phyloP scores from a whole-genome alignment of 1,139 yeast species.

The Groenewaldozyma sp. region DNA sequence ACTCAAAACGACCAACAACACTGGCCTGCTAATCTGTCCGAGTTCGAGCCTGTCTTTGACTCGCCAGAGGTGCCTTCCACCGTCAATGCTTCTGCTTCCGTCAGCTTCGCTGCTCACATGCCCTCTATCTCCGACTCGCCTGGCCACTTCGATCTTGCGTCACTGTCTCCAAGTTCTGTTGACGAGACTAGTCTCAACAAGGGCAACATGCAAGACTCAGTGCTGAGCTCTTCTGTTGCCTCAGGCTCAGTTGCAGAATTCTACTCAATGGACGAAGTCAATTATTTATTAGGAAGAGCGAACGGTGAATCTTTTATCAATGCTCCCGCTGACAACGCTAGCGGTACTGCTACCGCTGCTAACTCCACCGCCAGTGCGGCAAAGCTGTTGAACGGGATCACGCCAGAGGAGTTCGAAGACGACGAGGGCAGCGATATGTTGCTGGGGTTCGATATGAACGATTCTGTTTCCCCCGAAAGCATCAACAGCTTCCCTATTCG shows the following conservation, averaged over 20 bases:
- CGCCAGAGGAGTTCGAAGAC: no score
- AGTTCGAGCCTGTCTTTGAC: constrained; percentile 5
- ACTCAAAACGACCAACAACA: no score
- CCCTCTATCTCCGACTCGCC: neutral
- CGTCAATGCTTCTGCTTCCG: no score
- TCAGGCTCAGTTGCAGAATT: no score
- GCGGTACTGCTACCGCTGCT: neutral
- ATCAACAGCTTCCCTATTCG: no score
- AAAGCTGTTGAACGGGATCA: no score
- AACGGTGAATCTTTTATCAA: neutral
- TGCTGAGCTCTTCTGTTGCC: no score
- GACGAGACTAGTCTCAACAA: neutral
- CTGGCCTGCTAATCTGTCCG: no score
- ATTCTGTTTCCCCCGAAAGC: constrained; percentile 5
- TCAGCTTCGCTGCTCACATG: no score
- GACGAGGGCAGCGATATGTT: no score
- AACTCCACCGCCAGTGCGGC: no score
- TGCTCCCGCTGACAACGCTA: neutral
- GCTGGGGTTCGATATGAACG: neutral
- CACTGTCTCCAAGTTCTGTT: neutral
- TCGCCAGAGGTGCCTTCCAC: constrained; percentile 9
- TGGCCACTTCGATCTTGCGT: no score
- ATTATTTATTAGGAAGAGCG: neutral
- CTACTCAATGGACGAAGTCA: neutral
- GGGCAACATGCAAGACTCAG: neutral